These are phyloP conservation scores for Neoboletus subvelutipes DNA, from an alignment of 768 basidiomycete genomes.

Conservation along the genomic window DNA sequence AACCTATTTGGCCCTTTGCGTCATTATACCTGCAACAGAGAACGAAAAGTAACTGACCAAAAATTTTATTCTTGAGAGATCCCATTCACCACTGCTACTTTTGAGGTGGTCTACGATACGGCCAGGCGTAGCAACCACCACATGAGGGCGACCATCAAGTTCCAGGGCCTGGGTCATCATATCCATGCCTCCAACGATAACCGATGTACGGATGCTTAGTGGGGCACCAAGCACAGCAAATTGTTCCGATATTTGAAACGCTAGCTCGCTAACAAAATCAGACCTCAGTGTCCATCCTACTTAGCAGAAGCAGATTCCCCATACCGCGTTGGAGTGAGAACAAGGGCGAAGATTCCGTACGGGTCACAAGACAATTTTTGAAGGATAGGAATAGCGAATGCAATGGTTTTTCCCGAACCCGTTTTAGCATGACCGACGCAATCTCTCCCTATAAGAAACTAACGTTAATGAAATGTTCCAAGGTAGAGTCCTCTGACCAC, in stretches of 20 bases:
- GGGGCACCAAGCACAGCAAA: slow-evolving; percentile 87
- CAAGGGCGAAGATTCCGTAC: slow-evolving; percentile 90
- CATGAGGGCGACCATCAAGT: slow-evolving; percentile 80
- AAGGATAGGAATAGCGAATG: slow-evolving; percentile 93
- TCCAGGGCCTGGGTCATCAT: slow-evolving; percentile 94
- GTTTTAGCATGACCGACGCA: slow-evolving; percentile 99
- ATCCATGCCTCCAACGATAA: slow-evolving; percentile 97
- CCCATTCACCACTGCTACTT: slow-evolving; percentile 77
- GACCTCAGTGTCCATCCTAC: background rate
- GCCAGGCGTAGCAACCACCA: slow-evolving; percentile 95
- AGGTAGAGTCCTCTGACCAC: background rate
- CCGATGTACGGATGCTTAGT: slow-evolving; percentile 79
- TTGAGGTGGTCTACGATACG: slow-evolving; percentile 88
- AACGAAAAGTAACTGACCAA: slow-evolving; percentile 50
- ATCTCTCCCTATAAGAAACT: slow-evolving; percentile 68
- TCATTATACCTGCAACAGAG: background rate
- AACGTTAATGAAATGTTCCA: background rate
- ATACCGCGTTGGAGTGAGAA: slow-evolving; percentile 93
- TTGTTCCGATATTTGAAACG: slow-evolving; percentile 96
- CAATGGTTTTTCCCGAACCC: slow-evolving; percentile 96
- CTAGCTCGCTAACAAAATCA: slow-evolving; percentile 68
- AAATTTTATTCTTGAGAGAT: slow-evolving; percentile 79
- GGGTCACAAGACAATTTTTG: slow-evolving; percentile 87
- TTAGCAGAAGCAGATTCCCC: slow-evolving; percentile 15
- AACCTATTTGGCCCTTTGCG: slow-evolving; percentile 48